Evolutionary conservation across 1,284 basidiomycete species (phyloP), one percentile per base, ranked within the genome.

Genomic region (Grifola frondosa): DNA sequence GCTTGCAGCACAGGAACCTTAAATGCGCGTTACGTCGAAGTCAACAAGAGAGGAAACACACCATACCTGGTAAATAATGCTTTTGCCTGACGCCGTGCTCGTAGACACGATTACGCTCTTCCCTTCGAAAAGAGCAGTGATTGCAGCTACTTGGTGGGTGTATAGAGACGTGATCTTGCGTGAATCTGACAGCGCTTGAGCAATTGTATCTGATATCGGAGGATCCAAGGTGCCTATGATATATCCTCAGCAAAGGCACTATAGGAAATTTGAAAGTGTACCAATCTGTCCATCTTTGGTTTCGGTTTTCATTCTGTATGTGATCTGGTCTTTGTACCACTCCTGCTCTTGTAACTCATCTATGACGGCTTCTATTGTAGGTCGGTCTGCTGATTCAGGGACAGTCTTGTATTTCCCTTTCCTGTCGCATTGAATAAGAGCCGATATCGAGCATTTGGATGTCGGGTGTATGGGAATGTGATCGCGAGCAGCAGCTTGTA

Each of bases 31-130:
- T 30, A 44, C 31, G 44, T 43, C 13, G 5, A 37, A 1, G 7
- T 13, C 4, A 13, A 5, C 12, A 17, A 17, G 10, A 21, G 17
- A 20, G 28, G 5, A 26, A 9, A 19, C 15, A 21, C 21, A 19
- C 46, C 52, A 29, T 48, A 84, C 87, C 68, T 91, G 87, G 62
- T 91, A 96, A 38, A 96, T 92, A 16, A 96, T 73, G 61, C 90
- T 94, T 66, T 96, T 96, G 7, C 92, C 92, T 4, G 91, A 93
- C 3, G 91, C 91, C 3, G 93, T 96, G 53, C 85, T 88, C 0
- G 92, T 96, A 1, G 90, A 93, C 15, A 95, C 88, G 35, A 96
- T 90, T 19, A 94, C 91, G 61, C 91, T 75, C 40, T 77, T 77
- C 6, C 79, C 78, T 26, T 66, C 59, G 9, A 70, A 63, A 15